These are phyloP conservation scores for Colletotrichum sp. DNA, from an alignment of 2,329 filamentous ascomycete genomes.

Conservation along the genomic window DNA sequence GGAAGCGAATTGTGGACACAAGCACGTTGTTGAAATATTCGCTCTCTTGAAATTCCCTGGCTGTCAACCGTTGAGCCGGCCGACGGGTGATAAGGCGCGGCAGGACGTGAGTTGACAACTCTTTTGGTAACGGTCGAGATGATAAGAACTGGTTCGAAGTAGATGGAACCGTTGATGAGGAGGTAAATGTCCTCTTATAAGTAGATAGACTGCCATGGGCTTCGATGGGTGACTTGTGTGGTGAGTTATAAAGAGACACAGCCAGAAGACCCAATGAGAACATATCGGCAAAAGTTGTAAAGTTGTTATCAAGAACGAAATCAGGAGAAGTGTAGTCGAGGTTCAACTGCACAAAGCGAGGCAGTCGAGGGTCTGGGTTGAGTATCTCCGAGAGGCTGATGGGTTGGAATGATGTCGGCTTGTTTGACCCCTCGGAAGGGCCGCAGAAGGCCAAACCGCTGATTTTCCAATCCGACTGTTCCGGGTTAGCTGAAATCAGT, in stretches of 20 bases:
- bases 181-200: conserved; percentile 85
- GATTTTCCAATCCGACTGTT: conserved; percentile 94
- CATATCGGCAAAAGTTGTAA: conserved; percentile 86
- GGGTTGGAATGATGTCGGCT: conserved; percentile 76
- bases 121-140: conserved; percentile 78
- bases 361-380: conserved; percentile 84
- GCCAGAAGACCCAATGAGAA: conserved; percentile 92
- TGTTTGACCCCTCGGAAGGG: conserved; percentile 76
- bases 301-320: conserved; percentile 89
- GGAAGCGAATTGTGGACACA: conserved; percentile 93
- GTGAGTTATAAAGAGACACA: conserved; percentile 91
- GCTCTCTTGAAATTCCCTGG: conserved; percentile 91
- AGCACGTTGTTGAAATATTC: conserved; percentile 97
- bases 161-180: conserved; percentile 79
- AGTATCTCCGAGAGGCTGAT: conserved; percentile 84
- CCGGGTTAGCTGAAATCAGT: conserved; percentile 29
- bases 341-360: conserved; percentile 83
- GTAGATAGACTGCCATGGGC: conserved; percentile 79
- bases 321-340: conserved; percentile 95
- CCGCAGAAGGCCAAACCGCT: conserved; percentile 92
- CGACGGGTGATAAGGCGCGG: conserved; percentile 86
- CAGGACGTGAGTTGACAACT: conserved; percentile 77
- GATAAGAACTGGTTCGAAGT: conserved; percentile 84
- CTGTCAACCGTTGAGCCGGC: conserved; percentile 85
- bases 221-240: conserved; percentile 86